Evolutionary conservation across 352 stramenopile species (phyloP).

Genomic region (Thraustochytrium sp.): DNA sequence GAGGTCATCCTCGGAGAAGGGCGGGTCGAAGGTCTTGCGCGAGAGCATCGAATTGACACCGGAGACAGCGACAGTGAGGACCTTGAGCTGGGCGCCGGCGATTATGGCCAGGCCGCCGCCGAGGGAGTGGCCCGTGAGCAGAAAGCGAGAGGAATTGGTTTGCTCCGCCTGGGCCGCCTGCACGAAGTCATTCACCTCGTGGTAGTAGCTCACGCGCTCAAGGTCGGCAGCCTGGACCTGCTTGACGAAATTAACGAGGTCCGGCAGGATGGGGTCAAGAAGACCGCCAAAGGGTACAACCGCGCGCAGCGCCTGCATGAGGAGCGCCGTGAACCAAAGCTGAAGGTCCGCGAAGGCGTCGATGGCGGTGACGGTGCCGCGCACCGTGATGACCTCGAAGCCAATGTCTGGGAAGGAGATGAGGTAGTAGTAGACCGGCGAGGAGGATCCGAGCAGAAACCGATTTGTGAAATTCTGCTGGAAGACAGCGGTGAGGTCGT

Average conservation of each 20-base stretch:
- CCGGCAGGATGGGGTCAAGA: slow-evolving; percentile 51
- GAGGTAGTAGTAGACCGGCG: slow-evolving; percentile 55
- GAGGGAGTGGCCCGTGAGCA: slow-evolving; percentile 56
- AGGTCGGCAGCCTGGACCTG: slow-evolving; percentile 47
- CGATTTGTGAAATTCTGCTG: slow-evolving; percentile 45
- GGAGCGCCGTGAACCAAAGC: slow-evolving; percentile 56
- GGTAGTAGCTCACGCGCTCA: slow-evolving; percentile 52
- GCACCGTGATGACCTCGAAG: slow-evolving; percentile 52
- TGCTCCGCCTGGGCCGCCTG: slow-evolving; percentile 48
- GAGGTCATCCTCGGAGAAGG: slow-evolving; percentile 50
- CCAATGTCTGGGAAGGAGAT: slow-evolving; percentile 51
- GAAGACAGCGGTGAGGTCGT: slow-evolving; percentile 47
- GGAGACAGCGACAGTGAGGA: slow-evolving; percentile 55
- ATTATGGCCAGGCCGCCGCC: slow-evolving; percentile 50
- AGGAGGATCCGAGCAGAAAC: slow-evolving; percentile 49
- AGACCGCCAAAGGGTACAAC: slow-evolving; percentile 55
- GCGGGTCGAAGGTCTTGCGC: slow-evolving; percentile 52
- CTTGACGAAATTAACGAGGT: slow-evolving; percentile 49
- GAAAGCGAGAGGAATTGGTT: slow-evolving; percentile 43
- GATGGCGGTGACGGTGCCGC: slow-evolving; percentile 54
- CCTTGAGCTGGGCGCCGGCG: slow-evolving; percentile 54
- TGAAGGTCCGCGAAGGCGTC: slow-evolving; percentile 60
- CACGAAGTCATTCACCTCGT: slow-evolving; percentile 45
- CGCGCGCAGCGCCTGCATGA: slow-evolving; percentile 56
- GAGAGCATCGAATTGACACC: slow-evolving; percentile 57